Conservation (phyloP, 2,329 filamentous ascomycete genomes). For the Pseudocercospora ulei region DNA sequence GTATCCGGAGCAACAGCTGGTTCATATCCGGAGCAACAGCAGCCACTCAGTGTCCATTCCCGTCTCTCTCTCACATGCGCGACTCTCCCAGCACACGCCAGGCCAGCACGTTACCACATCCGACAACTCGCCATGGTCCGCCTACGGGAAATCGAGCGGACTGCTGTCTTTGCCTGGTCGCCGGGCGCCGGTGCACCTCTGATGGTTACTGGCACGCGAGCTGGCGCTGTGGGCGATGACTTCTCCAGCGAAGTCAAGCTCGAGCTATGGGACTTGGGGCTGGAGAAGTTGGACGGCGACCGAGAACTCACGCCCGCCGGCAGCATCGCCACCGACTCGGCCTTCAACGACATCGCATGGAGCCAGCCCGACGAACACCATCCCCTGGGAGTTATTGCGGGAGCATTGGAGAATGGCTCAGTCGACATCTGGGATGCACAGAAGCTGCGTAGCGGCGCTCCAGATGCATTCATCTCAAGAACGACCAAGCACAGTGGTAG, state of each 20-base stretch:
- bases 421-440: conserved; percentile 89
- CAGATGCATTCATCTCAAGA: conserved; percentile 72
- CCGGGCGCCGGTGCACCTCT: conserved; percentile 68
- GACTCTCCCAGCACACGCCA: conserved; percentile 3
- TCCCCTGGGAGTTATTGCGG: conserved; percentile 81
- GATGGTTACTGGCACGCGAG: conserved; percentile 85
- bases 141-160: conserved; percentile 90
- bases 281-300: conserved; percentile 70
- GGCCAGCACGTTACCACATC: not conserved
- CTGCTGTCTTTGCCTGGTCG: conserved; percentile 95
- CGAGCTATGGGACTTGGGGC: conserved; percentile 86
- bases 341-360: conserved; percentile 97
- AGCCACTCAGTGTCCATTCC: conserved; percentile 2
- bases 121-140: conserved; percentile 61
- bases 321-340: conserved; percentile 78
- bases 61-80: conserved; percentile 4
- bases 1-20: too few species aligned
- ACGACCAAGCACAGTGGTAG: conserved; percentile 84
- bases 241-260: conserved; percentile 96
- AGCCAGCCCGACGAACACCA: conserved; percentile 68
- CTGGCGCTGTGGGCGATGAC: conserved; percentile 89
- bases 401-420: conserved; percentile 86
- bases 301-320: conserved; percentile 76
- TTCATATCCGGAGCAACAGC: too few species aligned
- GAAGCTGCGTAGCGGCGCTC: conserved; percentile 45